phyloP scores from a whole-genome alignment of 257 asterid species.

The Przewalskia tangutica region DNA sequence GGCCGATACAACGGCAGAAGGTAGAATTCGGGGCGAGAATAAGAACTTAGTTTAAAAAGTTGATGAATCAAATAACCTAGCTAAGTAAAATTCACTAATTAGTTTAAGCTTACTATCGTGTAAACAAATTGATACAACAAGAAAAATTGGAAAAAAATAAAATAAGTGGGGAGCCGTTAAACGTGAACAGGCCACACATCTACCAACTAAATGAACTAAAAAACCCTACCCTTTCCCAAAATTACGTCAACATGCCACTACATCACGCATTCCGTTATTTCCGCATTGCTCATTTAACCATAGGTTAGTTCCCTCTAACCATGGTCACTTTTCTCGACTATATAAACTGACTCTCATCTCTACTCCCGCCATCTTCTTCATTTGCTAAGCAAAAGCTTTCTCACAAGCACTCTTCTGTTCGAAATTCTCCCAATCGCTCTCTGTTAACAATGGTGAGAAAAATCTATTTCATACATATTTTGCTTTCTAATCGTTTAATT shows the following conservation, averaged over 20 bases:
- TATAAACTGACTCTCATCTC: neutral
- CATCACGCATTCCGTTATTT: neutral
- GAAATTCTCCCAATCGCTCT: neutral
- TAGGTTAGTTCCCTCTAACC: neutral
- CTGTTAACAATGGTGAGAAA: neutral
- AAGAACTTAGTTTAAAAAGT: neutral
- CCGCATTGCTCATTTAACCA: conserved; percentile 1
- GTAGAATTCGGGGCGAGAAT: no score
- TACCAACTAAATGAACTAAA: no score
- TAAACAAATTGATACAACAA: neutral
- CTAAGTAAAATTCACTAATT: no score
- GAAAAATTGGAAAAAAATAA: no score
- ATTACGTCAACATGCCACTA: neutral
- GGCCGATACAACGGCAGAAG: no score
- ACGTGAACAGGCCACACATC: neutral
- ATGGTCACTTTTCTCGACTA: neutral
- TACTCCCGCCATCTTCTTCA: neutral
- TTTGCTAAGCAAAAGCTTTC: neutral
- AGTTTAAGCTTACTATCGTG: neutral
- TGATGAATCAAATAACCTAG: neutral
- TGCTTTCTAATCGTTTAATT: neutral
- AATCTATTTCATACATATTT: neutral
- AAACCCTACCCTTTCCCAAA: neutral
- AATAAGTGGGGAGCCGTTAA: neutral
- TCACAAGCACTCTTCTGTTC: conserved; percentile 1